Evolutionary conservation across 768 basidiomycete species (phyloP).

Genomic region (Rhodotorula babjevae): DNA sequence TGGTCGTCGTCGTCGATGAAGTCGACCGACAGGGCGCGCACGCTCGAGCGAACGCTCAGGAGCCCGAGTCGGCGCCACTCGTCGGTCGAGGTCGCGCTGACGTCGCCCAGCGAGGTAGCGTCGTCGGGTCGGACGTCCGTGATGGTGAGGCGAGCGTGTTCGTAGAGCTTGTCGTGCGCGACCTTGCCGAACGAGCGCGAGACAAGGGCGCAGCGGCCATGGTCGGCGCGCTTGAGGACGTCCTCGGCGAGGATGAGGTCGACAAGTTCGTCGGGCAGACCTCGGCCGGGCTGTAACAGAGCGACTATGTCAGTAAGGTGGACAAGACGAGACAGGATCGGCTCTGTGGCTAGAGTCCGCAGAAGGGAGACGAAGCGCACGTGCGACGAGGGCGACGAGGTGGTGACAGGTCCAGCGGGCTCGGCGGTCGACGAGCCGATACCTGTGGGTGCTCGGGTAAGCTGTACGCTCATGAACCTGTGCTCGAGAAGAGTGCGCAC

Average conservation of each 20-base stretch:
- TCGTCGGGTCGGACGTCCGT: background rate
- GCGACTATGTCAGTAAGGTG: too few species aligned
- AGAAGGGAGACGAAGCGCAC: background rate
- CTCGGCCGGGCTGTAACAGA: background rate
- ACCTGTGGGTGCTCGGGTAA: background rate
- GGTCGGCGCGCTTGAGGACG: background rate
- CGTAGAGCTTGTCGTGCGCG: background rate
- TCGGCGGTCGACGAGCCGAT: background rate
- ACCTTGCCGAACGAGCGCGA: background rate
- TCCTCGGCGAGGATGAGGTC: background rate
- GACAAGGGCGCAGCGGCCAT: background rate
- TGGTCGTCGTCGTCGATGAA: too few species aligned
- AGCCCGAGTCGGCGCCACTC: too few species aligned
- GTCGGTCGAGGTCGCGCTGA: background rate
- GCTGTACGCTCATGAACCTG: too few species aligned
- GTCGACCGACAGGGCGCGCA: too few species aligned
- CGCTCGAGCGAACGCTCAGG: too few species aligned
- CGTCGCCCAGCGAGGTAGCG: background rate
- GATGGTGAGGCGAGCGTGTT: fast-evolving
- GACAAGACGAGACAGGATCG: too few species aligned
- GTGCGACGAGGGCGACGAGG: background rate
- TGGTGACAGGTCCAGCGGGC: too few species aligned
- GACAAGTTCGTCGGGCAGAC: background rate
- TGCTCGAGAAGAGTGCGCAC: background rate
- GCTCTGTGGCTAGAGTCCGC: too few species aligned